Evolutionary conservation across 78 protist genomes (phyloP).

Genomic region (Tieghemostelium lacteum): DNA sequence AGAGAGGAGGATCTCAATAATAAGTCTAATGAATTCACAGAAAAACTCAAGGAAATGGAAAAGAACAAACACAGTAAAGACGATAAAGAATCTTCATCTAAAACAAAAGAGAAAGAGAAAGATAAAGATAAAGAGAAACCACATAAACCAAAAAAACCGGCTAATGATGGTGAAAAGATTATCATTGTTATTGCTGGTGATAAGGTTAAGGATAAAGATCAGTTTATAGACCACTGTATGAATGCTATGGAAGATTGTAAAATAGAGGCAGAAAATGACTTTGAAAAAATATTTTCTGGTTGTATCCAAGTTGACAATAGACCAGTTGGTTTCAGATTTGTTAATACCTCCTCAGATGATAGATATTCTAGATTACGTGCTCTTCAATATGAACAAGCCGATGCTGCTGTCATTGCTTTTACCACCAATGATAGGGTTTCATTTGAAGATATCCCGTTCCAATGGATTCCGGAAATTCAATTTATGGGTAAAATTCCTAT

Average conservation of each 20-base stretch:
- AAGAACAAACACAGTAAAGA: not conserved
- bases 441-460: constrained; percentile 74
- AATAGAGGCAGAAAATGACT: constrained; percentile 60
- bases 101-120: not conserved
- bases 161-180: constrained; percentile 13
- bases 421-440: constrained; percentile 47
- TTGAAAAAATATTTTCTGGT: constrained; percentile 70
- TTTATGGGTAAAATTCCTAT: constrained; percentile 77
- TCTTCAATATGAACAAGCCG: constrained; percentile 79
- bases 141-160: not conserved
- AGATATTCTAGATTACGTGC: constrained; percentile 73
- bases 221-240: constrained; percentile 31
- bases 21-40: constrained; percentile 8
- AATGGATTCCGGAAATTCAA: constrained; percentile 73
- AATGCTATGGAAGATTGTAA: constrained; percentile 17
- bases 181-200: constrained; percentile 72
- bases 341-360: constrained; percentile 63
- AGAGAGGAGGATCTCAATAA: constrained; percentile 33
- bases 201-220: constrained; percentile 52
- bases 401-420: constrained; percentile 58
- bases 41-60: constrained; percentile 41
- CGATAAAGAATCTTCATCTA: not conserved
- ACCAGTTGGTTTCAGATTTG: constrained; percentile 49
- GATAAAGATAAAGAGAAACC: not conserved
- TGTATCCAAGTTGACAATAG: constrained; percentile 2